Conservation (phyloP, 2,329 filamentous ascomycete species). For the Orbilia brochopaga region DNA sequence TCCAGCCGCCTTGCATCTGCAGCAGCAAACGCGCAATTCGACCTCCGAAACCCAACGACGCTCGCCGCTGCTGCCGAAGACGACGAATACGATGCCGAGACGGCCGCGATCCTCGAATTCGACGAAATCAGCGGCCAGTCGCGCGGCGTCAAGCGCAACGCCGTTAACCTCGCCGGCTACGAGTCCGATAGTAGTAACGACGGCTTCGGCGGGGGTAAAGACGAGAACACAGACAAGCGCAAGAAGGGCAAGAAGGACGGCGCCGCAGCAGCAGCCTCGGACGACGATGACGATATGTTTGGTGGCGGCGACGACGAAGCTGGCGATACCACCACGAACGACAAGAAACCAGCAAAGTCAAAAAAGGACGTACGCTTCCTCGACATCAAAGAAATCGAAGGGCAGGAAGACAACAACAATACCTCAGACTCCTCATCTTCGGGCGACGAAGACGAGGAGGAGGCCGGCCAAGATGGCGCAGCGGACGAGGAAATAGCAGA, state of each 20-base stretch:
- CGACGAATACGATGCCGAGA: conserved; percentile 60
- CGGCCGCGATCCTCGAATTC: conserved; percentile 76
- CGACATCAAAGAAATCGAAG: conserved; percentile 72
- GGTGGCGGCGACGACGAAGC: conserved; percentile 62
- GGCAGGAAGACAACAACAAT: conserved; percentile 69
- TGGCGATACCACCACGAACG: conserved; percentile 63
- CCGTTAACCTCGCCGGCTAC: conserved; percentile 95
- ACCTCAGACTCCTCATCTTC: conserved; percentile 64
- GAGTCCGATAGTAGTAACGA: conserved; percentile 89
- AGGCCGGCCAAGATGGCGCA: conserved; percentile 64
- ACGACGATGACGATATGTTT: conserved; percentile 59
- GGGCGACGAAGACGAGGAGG: conserved; percentile 66
- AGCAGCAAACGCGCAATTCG: conserved; percentile 67
- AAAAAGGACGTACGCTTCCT: conserved; percentile 69
- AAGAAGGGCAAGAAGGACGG: conserved; percentile 63
- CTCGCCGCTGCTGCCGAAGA: conserved; percentile 79
- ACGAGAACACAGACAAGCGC: conserved; percentile 62
- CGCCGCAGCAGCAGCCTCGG: conserved; percentile 73
- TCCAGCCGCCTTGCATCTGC: conserved; percentile 43
- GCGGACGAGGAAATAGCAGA: conserved; percentile 74
- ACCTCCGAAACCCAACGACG: conserved; percentile 90
- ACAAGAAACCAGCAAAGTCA: conserved; percentile 17
- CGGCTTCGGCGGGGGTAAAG: conserved; percentile 77
- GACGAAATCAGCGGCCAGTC: conserved; percentile 84
- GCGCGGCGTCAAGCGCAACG: conserved; percentile 81